phyloP scores from a whole-genome alignment of 352 stramenopile species.

The Globisporangium carolinianum region DNA sequence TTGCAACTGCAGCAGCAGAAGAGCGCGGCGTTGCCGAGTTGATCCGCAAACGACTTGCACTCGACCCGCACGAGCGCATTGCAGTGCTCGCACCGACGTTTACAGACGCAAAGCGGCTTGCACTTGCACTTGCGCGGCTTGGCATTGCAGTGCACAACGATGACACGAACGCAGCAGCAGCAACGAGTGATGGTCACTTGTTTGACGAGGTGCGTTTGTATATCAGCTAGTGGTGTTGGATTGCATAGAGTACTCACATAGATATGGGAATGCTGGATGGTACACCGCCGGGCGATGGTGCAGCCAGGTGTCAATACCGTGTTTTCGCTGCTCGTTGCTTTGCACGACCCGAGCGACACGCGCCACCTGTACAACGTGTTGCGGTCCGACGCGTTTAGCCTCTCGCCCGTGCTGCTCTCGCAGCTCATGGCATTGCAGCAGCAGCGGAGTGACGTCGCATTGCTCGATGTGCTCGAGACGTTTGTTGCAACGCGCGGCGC shows the following conservation, averaged over 20 bases:
- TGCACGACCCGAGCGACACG: slow-evolving; percentile 61
- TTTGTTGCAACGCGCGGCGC: slow-evolving; percentile 35
- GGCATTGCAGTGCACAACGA: slow-evolving; percentile 20
- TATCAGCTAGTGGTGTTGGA: background rate
- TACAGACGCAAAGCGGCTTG: slow-evolving; percentile 30
- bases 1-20: slow-evolving; percentile 16
- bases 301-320: slow-evolving; percentile 52
- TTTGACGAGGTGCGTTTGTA: slow-evolving; percentile 18
- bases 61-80: slow-evolving; percentile 7
- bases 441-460: slow-evolving; percentile 28
- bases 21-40: slow-evolving; percentile 11
- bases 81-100: slow-evolving; percentile 33
- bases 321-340: slow-evolving; percentile 58
- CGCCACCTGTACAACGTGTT: slow-evolving; percentile 75
- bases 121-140: slow-evolving; percentile 24
- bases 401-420: slow-evolving; percentile 51
- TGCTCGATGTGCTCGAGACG: slow-evolving; percentile 42
- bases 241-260: too few relatives aligned
- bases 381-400: slow-evolving; percentile 49
- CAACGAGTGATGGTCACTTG: slow-evolving; percentile 8
- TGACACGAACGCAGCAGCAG: background rate
- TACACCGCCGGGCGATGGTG: too few relatives aligned
- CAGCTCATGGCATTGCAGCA: slow-evolving; percentile 57
- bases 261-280: too few relatives aligned
- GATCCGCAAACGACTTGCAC: slow-evolving; percentile 7